These are phyloP conservation scores for Xylaria grammica DNA, from an alignment of 495 filamentous ascomycete genomes.

Conservation along the genomic window DNA sequence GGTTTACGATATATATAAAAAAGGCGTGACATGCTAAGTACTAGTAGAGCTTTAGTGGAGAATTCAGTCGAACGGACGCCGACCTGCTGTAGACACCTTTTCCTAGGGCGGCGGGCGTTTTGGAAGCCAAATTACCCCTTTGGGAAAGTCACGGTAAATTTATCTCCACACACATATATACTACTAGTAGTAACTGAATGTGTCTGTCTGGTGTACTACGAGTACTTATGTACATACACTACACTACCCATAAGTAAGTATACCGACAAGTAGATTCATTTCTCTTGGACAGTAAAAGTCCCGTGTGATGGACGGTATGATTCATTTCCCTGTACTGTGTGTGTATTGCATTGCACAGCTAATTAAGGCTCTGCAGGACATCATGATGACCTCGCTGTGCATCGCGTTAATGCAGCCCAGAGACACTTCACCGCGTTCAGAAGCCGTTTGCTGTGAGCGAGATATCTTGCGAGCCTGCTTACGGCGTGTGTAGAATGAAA, in stretches of 20 bases:
- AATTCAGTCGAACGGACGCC: too few species aligned
- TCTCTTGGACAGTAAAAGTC: background rate
- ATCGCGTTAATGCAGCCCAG: constrained; percentile 25
- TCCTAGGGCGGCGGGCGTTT: constrained; percentile 14
- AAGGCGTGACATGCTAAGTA: too few species aligned
- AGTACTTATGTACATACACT: background rate
- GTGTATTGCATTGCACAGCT: constrained; percentile 1
- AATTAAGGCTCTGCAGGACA: constrained; percentile 20
- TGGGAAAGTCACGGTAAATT: constrained; percentile 15
- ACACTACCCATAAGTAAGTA: too few species aligned
- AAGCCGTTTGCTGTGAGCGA: background rate
- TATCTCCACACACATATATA: constrained; percentile 2
- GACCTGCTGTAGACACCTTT: too few species aligned
- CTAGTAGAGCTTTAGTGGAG: too few species aligned
- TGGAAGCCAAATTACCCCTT: constrained; percentile 16
- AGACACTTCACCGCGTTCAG: constrained; percentile 21
- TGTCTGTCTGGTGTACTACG: too few species aligned
- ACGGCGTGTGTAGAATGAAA: background rate
- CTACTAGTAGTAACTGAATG: background rate
- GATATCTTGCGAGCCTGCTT: constrained; percentile 8
- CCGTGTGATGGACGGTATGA: constrained; percentile 4
- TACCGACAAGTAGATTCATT: constrained; percentile 1
- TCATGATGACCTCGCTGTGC: constrained; percentile 20
- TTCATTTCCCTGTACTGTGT: constrained; percentile 5
- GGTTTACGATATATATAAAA: too few species aligned